Percentiles rank a stretch among this genome's conserved stretches.
Evolutionary conservation across 768 basidiomycete genomes (phyloP).

Genomic region (Boletus sp.): DNA sequence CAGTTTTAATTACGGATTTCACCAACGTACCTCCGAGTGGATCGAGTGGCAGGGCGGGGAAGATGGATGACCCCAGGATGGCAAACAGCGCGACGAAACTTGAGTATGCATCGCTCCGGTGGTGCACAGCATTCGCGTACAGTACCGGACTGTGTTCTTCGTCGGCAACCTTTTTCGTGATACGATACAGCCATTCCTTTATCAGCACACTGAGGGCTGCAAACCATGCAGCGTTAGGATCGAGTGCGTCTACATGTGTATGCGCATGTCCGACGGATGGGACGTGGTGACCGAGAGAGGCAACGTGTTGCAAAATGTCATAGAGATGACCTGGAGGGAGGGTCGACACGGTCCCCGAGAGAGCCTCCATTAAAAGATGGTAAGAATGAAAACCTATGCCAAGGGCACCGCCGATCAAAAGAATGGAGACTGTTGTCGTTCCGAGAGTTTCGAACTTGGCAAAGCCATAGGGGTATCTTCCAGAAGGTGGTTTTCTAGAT

Average conservation of each 20-base stretch:
- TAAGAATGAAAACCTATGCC: conserved; percentile 92
- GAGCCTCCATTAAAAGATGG: conserved; percentile 70
- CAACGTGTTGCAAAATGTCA: conserved; percentile 55
- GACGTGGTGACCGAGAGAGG: conserved; percentile 52
- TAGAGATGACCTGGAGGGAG: conserved; percentile 64
- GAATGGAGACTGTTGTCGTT: conserved; percentile 82
- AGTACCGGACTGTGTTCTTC: conserved; percentile 90
- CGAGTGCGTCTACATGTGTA: conserved; percentile 55
- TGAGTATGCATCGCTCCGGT: conserved; percentile 95
- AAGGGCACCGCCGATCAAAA: conserved; percentile 79
- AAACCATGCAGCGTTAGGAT: conserved; percentile 97
- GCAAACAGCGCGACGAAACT: conserved; percentile 89
- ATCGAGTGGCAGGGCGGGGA: conserved; percentile 85
- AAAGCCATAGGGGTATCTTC: conserved; percentile 80
- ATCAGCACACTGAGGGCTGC: conserved; percentile 73
- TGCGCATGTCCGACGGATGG: conserved; percentile 54
- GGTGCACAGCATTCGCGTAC: conserved; percentile 94
- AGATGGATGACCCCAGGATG: conserved; percentile 85
- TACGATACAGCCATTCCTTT: conserved; percentile 93
- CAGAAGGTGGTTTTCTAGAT: conserved; percentile 77
- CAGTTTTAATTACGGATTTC: not conserved
- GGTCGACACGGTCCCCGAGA: conserved; percentile 61
- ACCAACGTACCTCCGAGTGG: conserved; percentile 77
- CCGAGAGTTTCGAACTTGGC: conserved; percentile 96
- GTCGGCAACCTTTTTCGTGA: conserved; percentile 86